Evolutionary conservation across 2,329 filamentous ascomycete genomes (phyloP), one percentile per base, ranked within the genome.

Genomic region (Stylonectria norvegica): DNA sequence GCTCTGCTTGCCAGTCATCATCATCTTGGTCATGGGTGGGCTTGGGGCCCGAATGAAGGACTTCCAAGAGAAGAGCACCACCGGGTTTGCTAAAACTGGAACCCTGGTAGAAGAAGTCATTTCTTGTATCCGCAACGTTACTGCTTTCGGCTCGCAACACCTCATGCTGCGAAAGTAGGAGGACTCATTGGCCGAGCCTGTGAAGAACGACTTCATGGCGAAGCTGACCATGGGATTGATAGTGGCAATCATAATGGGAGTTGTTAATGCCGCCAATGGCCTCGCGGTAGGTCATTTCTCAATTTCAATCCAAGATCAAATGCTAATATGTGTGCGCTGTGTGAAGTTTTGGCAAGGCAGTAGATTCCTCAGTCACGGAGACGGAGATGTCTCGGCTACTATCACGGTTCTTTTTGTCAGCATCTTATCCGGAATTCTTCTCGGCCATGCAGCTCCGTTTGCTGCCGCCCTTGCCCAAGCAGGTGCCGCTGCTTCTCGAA

Each of bases 61-160:
- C 58, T 89, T 73, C 63, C 87, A 81, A 63, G 89, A 86, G 62
- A 67, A 76, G 38, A 81, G 83, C 3, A 70, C 91, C 32, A 69
- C 81, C 32, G 78, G 85, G 0, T 90, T 90, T 54, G 87, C 84
- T n/a, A 70, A 78, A 28, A 88, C 87, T 46, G 87, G 86, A 34
- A 87, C 81, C 0, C 75, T 95, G 6, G 88, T 85, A 2, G 88
- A 94, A 60, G 89, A 95, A 65, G 88, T 93, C 35, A 75, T 95
- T 53, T 87, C 85, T 60, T 91, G 87, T 1, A 83, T 94, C 52
- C 79, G 89, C 47, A 93, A 91, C 58, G 85, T 87, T 3, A 81
- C 83, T 3, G 89, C 89, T n/a, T 94, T 90, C 54, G 86, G 85
- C 31, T 93, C 87, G 0, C 87, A 94, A n/a, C n/a, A n/a, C n/a